These are phyloP conservation scores for Globisporangium camurandrum DNA, from an alignment of 352 stramenopile species.

Conservation along the genomic window DNA sequence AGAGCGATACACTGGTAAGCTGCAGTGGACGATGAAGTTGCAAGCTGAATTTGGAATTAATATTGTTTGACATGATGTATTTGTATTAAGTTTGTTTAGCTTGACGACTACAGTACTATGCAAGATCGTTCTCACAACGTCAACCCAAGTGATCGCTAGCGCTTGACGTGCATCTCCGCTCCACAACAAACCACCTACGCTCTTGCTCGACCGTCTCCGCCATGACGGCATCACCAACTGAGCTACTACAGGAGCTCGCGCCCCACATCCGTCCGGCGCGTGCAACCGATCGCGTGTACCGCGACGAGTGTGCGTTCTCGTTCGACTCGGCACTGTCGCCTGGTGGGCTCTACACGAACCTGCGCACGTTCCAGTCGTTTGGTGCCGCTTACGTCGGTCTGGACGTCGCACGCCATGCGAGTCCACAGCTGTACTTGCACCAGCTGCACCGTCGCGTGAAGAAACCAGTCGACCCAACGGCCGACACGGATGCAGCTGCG, in stretches of 20 bases:
- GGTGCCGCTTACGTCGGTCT: conserved; percentile 56
- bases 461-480: neutral
- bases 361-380: conserved; percentile 91
- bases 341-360: conserved; percentile 87
- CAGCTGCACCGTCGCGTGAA: conserved; percentile 44
- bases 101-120: no score
- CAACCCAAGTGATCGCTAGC: neutral
- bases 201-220: neutral
- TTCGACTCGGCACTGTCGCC: conserved; percentile 88
- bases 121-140: neutral
- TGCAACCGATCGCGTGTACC: conserved; percentile 84
- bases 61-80: no score
- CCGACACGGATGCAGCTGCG: neutral
- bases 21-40: no score
- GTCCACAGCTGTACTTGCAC: conserved; percentile 65
- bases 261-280: conserved; percentile 39
- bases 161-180: no score
- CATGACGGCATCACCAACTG: neutral
- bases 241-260: conserved; percentile 19
- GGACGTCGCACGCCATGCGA: conserved; percentile 32
- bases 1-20: no score
- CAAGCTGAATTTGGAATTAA: no score
- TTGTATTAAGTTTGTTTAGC: no score
- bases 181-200: no score
- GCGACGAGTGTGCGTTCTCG: conserved; percentile 96